phyloP scores from a whole-genome alignment of 768 basidiomycete genomes.

The Suillus discolor region DNA sequence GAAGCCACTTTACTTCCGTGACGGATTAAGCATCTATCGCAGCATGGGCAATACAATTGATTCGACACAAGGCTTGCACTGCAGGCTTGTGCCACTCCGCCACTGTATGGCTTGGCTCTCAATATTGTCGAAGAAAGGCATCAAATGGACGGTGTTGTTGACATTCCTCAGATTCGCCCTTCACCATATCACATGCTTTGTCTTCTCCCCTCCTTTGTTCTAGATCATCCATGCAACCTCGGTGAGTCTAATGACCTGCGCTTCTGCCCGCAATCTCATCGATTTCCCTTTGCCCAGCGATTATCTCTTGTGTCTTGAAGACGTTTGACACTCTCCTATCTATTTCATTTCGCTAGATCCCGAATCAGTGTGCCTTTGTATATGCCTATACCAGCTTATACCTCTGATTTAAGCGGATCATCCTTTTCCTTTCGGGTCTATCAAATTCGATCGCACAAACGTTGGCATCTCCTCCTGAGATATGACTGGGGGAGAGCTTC shows the following conservation, averaged over 20 bases:
- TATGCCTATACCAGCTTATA: neutral
- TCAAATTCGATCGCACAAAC: constrained; percentile 5
- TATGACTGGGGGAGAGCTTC: neutral
- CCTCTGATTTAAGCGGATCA: constrained; percentile 3
- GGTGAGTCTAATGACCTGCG: neutral
- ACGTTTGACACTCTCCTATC: neutral
- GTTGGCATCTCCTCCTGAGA: constrained; percentile 2
- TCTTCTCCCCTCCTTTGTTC: constrained; percentile 5
- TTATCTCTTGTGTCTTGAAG: constrained; percentile 5
- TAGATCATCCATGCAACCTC: constrained; percentile 1
- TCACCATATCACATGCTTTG: neutral
- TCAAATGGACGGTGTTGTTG: neutral
- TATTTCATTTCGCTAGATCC: constrained; percentile 8
- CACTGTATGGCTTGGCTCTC: neutral
- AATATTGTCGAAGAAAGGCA: neutral
- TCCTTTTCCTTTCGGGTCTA: constrained; percentile 2
- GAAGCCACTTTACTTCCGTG: constrained; percentile 5
- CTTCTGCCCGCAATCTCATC: constrained; percentile 7
- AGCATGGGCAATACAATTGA: neutral
- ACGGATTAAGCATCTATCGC: neutral
- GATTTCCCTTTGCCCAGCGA: constrained; percentile 7
- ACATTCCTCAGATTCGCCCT: neutral
- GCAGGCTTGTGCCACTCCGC: neutral
- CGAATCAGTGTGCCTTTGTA: constrained; percentile 1
- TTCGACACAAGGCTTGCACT: neutral